Evolutionary conservation across 441 rosid genomes (phyloP), one percentile per base, ranked within the genome.

Genomic region (Adansonia grandidieri): DNA sequence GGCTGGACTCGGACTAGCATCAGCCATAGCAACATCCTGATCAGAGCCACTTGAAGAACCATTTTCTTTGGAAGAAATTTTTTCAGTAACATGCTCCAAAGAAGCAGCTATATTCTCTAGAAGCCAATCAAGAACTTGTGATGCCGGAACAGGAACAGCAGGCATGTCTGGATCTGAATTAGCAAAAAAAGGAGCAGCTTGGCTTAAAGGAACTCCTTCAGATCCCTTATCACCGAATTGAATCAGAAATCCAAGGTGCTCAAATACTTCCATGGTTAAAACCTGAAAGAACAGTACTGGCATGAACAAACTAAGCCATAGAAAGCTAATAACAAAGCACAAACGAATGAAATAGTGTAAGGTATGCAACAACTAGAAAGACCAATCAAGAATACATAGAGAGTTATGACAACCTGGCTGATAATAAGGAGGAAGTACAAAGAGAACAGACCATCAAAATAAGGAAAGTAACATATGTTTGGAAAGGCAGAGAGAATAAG

Each of bases 81-180:
- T 93, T 86, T 93, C 99, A 51, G 95, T 86, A 74, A 88, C 87
- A 81, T 82, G 87, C 72, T 94, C 97, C 88, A 94, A 83, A 28
- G 97, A 91, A 75, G 92, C 78, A 78, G 92, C 84, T 77, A 96
- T 94, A 79, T 88, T 92, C 83, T 93, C 90, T 65, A 90, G 82
- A 82, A 96, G 89, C 99, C 99, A 96, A 71, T 91, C 97, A 82
- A 86, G 95, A 78, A 92, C 97, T 87, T 94, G 98, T 51, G 90
- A 76, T 50, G 94, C 93, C 74, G 98, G 91, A 78, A 93, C 98
- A 37, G 98, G 97, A 83, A 85, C 93, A 51, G 98, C 98, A 50
- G 99, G 99, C 97, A 92, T 97, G 86, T 92, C 98, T 13, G 98
- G 98, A 86, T 97, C 98, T 60, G 98, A 93, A 87, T 94, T 97